Base-by-base conservation (phyloP, 2,329 filamentous ascomycete species). In the Calonectria pseudoreteaudii region DNA sequence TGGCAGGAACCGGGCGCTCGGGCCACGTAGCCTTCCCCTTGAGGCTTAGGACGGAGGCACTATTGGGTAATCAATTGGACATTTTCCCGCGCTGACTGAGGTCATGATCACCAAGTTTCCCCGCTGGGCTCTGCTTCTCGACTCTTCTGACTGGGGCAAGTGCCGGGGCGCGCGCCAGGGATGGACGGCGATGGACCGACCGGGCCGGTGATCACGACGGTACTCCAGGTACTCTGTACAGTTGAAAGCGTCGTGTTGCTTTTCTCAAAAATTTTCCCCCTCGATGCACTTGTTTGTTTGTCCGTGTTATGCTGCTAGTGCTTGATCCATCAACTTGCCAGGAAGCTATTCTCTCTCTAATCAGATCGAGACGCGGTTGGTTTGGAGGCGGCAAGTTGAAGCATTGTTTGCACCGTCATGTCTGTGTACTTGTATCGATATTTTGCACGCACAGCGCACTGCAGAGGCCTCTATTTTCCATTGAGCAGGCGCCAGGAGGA, bases 11-110 rank as follows among this genome's bases (percentile, higher is more conserved):
- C 81, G 76, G 76, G 73, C 77, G 77, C 76, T 79, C 70, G 80
- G 78, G 78, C 74, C 81, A 80, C 14, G 52, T 70, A 77, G 67
- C 60, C 73, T 84, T 78, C 81, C 81, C 56, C 72, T 80, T 80
- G 75, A 68, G 79, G 82, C 38, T 78, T 83, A 83, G 83, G 62
- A 38, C 14, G 49, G 20, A 67, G 68, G 75, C 76, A 77, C 77
- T 79, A 84, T 83, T 83, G 81, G 77, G 82, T 84, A 82, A 83
- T 83, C 68, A 75, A 75, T 78, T 79, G 76, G 75, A 47, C 67
- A 70, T 71, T 76, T 80, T 80, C 78, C 76, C 70, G 77, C 70
- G 69, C 78, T 76, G 73, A 71, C 76, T 82, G 78, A 82, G 78
- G 80, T 82, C 80, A 81, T 82, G 79, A 83, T 83, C 80, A 80